Percentiles rank a stretch among this genome's conserved stretches.
Evolutionary conservation across 2,329 filamentous ascomycete genomes (phyloP).

Genomic region (Polychaeton citri): DNA sequence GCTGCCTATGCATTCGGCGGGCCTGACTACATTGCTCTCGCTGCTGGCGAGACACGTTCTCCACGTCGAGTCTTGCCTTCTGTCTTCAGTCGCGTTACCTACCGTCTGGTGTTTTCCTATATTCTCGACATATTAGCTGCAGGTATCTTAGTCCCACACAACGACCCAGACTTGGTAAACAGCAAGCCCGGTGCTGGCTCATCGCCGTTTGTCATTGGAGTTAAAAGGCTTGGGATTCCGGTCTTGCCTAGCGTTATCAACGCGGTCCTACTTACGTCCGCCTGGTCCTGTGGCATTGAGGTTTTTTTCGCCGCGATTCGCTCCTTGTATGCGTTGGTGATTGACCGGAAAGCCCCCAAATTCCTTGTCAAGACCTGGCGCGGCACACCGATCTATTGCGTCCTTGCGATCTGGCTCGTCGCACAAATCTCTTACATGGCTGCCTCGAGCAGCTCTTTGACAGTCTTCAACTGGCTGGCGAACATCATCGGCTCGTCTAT

Average conservation of each 20-base stretch:
- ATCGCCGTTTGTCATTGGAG: constrained; percentile 55
- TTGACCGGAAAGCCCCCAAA: not conserved
- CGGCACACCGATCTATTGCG: no score
- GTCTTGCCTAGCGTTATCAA: constrained; percentile 60
- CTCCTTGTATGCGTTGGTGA: not conserved
- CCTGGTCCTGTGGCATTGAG: constrained; percentile 38
- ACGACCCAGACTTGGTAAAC: constrained; percentile 36
- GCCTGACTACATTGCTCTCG: not conserved
- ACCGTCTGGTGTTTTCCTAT: constrained; percentile 42
- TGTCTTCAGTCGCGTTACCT: not conserved
- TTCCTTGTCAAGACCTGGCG: not conserved
- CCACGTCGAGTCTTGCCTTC: not conserved
- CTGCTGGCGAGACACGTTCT: not conserved
- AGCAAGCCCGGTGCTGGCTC: constrained; percentile 19
- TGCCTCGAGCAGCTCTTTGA: no score
- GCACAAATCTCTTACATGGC: no score
- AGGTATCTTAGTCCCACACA: constrained; percentile 44
- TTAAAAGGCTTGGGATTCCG: constrained; percentile 49
- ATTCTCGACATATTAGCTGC: constrained; percentile 40
- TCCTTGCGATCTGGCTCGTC: no score
- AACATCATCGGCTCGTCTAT: no score
- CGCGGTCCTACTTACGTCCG: constrained; percentile 57
- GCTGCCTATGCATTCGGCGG: not conserved
- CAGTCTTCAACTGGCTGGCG: no score
- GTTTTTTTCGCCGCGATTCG: not conserved